Percentiles rank a stretch among this genome's conserved stretches.
These are phyloP conservation scores for Heracleum sosnowskyi DNA, from an alignment of 129 eudicot species.

Conservation along the genomic window DNA sequence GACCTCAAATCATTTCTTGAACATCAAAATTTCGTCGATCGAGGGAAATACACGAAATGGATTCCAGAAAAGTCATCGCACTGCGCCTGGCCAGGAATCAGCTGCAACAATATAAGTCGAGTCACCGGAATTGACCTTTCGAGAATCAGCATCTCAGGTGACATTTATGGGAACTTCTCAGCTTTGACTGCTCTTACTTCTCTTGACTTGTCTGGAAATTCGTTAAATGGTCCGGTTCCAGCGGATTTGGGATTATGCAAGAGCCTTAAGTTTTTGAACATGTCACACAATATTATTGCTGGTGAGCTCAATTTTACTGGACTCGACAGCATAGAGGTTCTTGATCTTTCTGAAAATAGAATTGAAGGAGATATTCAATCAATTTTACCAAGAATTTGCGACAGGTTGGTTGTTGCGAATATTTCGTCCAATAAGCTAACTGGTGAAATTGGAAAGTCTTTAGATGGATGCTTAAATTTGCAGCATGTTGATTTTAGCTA, in stretches of 20 bases:
- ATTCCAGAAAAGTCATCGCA: conserved; percentile 23
- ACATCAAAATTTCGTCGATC: conserved; percentile 44
- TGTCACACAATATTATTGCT: conserved; percentile 60
- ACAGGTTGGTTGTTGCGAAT: conserved; percentile 51
- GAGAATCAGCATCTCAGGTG: conserved; percentile 31
- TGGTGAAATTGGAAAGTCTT: conserved; percentile 35
- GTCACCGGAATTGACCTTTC: conserved; percentile 44
- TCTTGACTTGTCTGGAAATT: conserved; percentile 63
- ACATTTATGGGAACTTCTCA: conserved; percentile 52
- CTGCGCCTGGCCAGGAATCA: conserved; percentile 51
- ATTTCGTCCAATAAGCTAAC: conserved; percentile 49
- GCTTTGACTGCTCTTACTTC: conserved; percentile 47
- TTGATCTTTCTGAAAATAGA: conserved; percentile 69
- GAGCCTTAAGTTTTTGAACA: conserved; percentile 53
- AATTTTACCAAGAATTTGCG: conserved; percentile 44
- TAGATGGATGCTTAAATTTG: conserved; percentile 46
- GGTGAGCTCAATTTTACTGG: conserved; percentile 65
- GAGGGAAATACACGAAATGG: conserved; percentile 44
- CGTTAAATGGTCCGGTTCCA: conserved; percentile 43
- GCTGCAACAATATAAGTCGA: conserved; percentile 34
- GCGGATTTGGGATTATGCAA: conserved; percentile 42
- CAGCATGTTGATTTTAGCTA: conserved; percentile 63
- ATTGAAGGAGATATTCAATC: conserved; percentile 33
- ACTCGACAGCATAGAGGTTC: conserved; percentile 43
- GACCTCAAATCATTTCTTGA: conserved; percentile 29